Evolutionary conservation across 441 rosid genomes (phyloP).

Genomic region (Aquilaria agallochum): DNA sequence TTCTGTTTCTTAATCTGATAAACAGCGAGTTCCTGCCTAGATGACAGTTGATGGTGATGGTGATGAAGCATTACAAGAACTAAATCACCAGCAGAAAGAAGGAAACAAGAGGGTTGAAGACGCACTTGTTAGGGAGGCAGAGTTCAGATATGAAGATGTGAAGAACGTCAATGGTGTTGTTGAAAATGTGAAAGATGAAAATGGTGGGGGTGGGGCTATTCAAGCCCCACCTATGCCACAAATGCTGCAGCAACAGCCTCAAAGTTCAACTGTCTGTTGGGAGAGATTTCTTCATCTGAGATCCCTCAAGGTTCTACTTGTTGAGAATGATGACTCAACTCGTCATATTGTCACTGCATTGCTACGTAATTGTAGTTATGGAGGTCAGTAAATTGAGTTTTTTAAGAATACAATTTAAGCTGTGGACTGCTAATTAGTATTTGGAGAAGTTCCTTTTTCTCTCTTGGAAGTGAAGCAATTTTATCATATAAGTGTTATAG

Average conservation of each 20-base stretch:
- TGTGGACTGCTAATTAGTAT: too few relatives aligned
- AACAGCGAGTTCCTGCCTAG: conserved; percentile 26
- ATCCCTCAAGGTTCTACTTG: conserved; percentile 67
- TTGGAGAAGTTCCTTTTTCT: too few relatives aligned
- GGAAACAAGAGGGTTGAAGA: conserved; percentile 19
- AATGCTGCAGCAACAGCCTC: conserved; percentile 37
- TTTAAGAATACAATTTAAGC: conserved; percentile 1
- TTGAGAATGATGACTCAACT: conserved; percentile 66
- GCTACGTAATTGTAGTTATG: conserved; percentile 69
- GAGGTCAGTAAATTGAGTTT: conserved; percentile 39
- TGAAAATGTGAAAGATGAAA: conserved; percentile 37
- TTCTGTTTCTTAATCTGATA: conserved; percentile 26
- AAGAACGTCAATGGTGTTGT: conserved; percentile 23
- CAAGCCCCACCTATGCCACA: conserved; percentile 30
- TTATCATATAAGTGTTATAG: too few relatives aligned
- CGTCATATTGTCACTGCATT: conserved; percentile 67
- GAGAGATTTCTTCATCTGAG: conserved; percentile 64
- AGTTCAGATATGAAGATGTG: conserved; percentile 21
- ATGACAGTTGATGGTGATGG: conserved; percentile 39
- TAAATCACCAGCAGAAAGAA: conserved; percentile 26
- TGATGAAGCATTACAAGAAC: conserved; percentile 26
- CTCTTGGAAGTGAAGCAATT: too few relatives aligned
- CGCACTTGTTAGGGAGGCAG: conserved; percentile 18
- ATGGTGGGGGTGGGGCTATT: conserved; percentile 29
- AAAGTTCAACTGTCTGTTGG: conserved; percentile 46